phyloP scores from a whole-genome alignment of 2,329 filamentous ascomycete genomes.

The Trichoderma sp. region DNA sequence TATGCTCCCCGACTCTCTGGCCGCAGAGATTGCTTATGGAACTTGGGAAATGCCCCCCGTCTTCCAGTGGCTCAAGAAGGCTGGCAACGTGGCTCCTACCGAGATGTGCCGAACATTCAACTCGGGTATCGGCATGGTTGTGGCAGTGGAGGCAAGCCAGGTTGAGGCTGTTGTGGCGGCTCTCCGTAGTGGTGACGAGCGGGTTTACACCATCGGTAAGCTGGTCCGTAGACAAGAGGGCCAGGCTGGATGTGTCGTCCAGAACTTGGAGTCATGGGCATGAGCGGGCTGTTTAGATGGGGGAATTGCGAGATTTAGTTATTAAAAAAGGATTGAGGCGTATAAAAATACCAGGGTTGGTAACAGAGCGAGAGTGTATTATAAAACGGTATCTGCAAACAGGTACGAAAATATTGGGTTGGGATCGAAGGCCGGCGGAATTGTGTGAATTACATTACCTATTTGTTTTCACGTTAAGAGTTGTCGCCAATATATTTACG shows the following conservation, averaged over 20 bases:
- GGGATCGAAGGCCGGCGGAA: neutral
- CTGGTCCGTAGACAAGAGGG: constrained; percentile 57
- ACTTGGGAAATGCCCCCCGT: constrained; percentile 75
- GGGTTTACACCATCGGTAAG: constrained; percentile 71
- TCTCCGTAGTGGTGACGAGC: constrained; percentile 64
- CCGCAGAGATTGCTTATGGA: constrained; percentile 75
- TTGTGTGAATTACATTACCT: neutral
- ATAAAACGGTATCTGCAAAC: neutral
- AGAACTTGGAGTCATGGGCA: constrained; percentile 36
- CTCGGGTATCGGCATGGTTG: constrained; percentile 90
- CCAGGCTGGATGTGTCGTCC: constrained; percentile 35
- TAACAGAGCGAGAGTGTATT: neutral
- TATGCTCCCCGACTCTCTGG: constrained; percentile 77
- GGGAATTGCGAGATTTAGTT: neutral
- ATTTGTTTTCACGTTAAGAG: neutral
- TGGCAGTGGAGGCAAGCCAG: constrained; percentile 68
- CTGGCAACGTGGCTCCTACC: constrained; percentile 65
- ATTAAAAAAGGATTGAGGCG: neutral
- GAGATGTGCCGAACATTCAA: constrained; percentile 97
- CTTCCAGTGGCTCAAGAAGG: constrained; percentile 80
- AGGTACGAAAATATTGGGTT: neutral
- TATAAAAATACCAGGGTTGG: constrained; percentile 4
- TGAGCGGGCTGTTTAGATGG: neutral
- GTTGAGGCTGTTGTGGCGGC: constrained; percentile 58
- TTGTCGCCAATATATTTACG: neutral